A percentile compares a stretch with the other conserved stretches of the same genome.
Conservation (phyloP, 306 rosid species). For the Clitoria ternatea region DNA sequence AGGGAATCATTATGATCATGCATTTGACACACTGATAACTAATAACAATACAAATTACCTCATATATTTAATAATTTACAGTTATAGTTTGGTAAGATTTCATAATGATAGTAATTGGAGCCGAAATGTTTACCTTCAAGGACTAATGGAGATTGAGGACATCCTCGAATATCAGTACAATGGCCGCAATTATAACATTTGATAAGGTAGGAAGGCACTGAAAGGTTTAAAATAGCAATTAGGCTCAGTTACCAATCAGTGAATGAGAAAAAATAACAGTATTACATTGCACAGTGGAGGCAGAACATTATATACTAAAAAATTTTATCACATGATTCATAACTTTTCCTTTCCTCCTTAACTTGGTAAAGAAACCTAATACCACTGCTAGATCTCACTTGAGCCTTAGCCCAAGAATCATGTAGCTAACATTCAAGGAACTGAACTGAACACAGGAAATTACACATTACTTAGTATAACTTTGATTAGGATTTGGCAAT, state of each 20-base stretch:
- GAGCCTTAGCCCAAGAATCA: neutral
- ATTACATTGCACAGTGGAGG: neutral
- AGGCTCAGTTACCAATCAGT: neutral
- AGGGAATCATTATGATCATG: neutral
- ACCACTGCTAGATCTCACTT: neutral
- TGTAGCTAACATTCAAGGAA: neutral
- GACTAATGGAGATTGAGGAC: slow-evolving; percentile 75
- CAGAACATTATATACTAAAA: neutral
- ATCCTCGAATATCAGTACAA: slow-evolving; percentile 87
- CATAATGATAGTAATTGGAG: neutral
- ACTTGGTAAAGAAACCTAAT: neutral
- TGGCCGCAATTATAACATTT: slow-evolving; percentile 89
- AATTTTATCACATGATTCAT: neutral
- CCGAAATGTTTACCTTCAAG: slow-evolving; percentile 55
- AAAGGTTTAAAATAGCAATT: neutral
- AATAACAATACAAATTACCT: too few relatives aligned
- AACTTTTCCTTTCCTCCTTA: neutral
- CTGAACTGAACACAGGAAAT: neutral
- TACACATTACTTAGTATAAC: neutral
- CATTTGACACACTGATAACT: neutral
- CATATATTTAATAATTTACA: neutral
- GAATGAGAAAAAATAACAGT: neutral
- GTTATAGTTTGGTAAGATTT: neutral
- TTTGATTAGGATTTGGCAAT: neutral
- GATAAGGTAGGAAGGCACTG: slow-evolving; percentile 87